phyloP scores from a whole-genome alignment of 148 eudicot genomes.

The Agrostemma githago region DNA sequence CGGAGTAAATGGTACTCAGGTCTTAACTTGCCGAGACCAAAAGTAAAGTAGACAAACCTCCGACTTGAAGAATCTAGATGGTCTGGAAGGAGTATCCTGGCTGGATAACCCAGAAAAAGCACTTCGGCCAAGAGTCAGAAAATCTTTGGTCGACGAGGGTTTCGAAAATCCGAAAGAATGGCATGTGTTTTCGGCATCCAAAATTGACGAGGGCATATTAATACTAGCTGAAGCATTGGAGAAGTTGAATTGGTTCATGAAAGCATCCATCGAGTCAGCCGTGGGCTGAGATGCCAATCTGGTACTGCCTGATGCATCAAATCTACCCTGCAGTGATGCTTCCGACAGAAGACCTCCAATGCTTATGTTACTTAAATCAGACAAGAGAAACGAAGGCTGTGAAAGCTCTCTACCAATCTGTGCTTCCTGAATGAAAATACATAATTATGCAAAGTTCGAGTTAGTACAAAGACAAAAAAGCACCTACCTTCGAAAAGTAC shows the following conservation, averaged over 20 bases:
- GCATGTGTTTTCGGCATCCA: conserved; percentile 83
- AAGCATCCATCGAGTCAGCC: conserved; percentile 50
- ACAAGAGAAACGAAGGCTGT: conserved; percentile 37
- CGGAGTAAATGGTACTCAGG: background rate
- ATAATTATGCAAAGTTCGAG: background rate
- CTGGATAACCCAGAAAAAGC: conserved; percentile 26
- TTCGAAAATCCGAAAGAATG: conserved; percentile 59
- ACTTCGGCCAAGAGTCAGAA: conserved; percentile 27
- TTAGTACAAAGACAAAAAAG: background rate
- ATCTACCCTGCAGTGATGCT: conserved; percentile 53
- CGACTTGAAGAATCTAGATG: conserved; percentile 29
- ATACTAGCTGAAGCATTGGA: conserved; percentile 28
- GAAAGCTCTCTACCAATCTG: conserved; percentile 25
- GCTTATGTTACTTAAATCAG: conserved; percentile 58
- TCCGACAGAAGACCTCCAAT: conserved; percentile 77
- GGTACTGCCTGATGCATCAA: conserved; percentile 28
- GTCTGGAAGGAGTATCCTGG: conserved; percentile 29
- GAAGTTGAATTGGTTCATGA: conserved; percentile 30
- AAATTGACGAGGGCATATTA: conserved; percentile 30
- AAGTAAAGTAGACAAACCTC: conserved; percentile 36
- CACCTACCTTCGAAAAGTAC: background rate
- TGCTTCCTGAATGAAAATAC: conserved; percentile 39
- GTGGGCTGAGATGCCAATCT: conserved; percentile 31
- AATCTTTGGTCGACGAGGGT: conserved; percentile 33
- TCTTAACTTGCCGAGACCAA: background rate